Percentiles rank a stretch among this genome's conserved stretches.
These are phyloP conservation scores for Corchorus olitorius DNA, from an alignment of 345 rosid species.

Conservation along the genomic window DNA sequence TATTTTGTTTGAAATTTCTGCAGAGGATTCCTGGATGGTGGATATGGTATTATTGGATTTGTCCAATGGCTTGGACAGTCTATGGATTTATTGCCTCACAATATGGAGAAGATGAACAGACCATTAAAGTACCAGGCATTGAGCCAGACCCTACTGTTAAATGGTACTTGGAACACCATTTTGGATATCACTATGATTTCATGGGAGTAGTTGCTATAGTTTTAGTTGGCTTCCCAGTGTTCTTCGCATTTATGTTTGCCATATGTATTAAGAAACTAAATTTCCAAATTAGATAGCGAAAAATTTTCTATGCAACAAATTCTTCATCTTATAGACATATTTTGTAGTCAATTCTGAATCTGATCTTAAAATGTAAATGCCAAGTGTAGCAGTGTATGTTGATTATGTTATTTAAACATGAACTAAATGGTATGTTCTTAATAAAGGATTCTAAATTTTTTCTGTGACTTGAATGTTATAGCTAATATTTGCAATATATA, in stretches of 20 bases:
- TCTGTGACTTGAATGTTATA: too few relatives aligned
- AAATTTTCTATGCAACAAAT: too few relatives aligned
- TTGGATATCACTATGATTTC: slow-evolving; percentile 57
- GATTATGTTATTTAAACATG: too few relatives aligned
- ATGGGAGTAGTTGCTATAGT: slow-evolving; percentile 61
- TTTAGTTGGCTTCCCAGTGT: slow-evolving; percentile 54
- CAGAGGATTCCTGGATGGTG: slow-evolving; percentile 55
- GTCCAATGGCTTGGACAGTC: slow-evolving; percentile 65
- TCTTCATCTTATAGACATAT: too few relatives aligned
- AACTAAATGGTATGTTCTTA: too few relatives aligned
- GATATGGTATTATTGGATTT: too few relatives aligned
- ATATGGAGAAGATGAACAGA: slow-evolving; percentile 52
- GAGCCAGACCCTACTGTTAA: slow-evolving; percentile 33
- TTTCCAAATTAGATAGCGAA: slow-evolving; percentile 65
- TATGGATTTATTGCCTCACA: slow-evolving; percentile 65
- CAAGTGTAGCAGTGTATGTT: too few relatives aligned
- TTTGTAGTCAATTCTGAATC: too few relatives aligned
- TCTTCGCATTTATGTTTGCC: slow-evolving; percentile 70
- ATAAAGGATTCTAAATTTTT: too few relatives aligned
- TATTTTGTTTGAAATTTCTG: slow-evolving; percentile 12
- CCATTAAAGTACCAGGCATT: slow-evolving; percentile 48
- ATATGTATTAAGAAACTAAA: slow-evolving; percentile 62
- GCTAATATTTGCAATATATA: too few relatives aligned
- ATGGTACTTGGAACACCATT: slow-evolving; percentile 44
- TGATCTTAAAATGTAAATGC: too few relatives aligned